These are phyloP conservation scores for Hyparrhenia diplandra DNA, from an alignment of 176 grass and related monocot species.

Conservation along the genomic window DNA sequence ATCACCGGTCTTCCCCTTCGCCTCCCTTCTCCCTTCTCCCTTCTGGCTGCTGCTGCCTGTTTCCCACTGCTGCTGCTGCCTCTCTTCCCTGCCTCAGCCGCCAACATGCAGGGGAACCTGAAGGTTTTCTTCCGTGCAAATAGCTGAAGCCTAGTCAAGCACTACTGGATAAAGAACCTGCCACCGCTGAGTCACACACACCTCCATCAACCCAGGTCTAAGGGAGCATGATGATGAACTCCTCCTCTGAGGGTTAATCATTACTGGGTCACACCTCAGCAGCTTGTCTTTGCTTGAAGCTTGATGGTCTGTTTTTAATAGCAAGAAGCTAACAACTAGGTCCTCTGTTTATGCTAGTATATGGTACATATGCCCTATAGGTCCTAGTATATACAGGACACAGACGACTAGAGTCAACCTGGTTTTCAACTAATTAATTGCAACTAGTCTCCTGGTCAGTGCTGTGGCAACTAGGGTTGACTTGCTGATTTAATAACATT, in stretches of 20 bases:
- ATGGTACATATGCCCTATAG: too few species aligned
- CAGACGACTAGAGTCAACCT: too few species aligned
- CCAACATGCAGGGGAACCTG: too few species aligned
- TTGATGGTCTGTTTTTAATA: background rate
- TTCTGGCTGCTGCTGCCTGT: background rate
- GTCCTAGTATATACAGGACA: background rate
- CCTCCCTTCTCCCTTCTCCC: background rate
- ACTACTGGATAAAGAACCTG: too few species aligned
- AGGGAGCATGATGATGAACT: background rate
- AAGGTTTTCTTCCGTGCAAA: too few species aligned
- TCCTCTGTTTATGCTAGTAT: background rate
- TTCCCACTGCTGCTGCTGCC: background rate
- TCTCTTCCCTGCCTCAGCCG: background rate
- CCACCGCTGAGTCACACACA: too few species aligned
- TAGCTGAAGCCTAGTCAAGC: too few species aligned
- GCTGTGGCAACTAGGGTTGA: too few species aligned
- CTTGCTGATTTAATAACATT: too few species aligned
- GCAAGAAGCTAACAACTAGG: background rate
- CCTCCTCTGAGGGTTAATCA: background rate
- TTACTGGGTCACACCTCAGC: background rate
- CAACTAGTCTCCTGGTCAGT: background rate
- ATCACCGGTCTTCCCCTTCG: background rate
- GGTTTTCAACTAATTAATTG: background rate
- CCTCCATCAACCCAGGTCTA: background rate
- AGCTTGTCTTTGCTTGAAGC: background rate